phyloP scores from a whole-genome alignment of 2,329 filamentous ascomycete genomes.

The Alternaria panax region DNA sequence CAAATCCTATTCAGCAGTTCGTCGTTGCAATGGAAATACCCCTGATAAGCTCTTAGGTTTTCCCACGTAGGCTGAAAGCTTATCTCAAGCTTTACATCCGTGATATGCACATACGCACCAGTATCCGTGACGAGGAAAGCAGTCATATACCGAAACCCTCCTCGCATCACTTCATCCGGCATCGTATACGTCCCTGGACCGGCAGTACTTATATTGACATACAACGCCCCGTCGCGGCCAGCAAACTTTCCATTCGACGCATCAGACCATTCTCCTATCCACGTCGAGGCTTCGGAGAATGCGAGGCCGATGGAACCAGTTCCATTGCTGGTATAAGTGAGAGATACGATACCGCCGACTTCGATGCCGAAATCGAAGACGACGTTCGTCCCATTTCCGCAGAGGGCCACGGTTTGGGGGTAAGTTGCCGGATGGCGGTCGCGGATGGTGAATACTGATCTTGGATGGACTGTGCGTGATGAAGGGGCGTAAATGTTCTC shows the following conservation, averaged over 20 bases:
- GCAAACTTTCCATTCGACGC: slow-evolving; percentile 52
- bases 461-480: slow-evolving; percentile 60
- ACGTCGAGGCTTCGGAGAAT: slow-evolving; percentile 54
- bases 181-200: slow-evolving; percentile 53
- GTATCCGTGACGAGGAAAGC: slow-evolving; percentile 52
- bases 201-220: slow-evolving; percentile 49
- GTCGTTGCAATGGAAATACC: slow-evolving; percentile 43
- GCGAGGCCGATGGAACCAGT: slow-evolving; percentile 49
- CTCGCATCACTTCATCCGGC: slow-evolving; percentile 56
- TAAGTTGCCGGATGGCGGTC: slow-evolving; percentile 36
- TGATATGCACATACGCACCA: slow-evolving; percentile 48
- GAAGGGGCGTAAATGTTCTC: slow-evolving; percentile 64
- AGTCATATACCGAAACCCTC: slow-evolving; percentile 63
- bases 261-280: slow-evolving; percentile 54
- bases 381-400: slow-evolving; percentile 60
- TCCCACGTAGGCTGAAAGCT: slow-evolving; percentile 61
- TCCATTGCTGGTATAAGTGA: slow-evolving; percentile 58
- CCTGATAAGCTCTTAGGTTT: slow-evolving; percentile 50
- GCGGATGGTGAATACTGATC: slow-evolving; percentile 51
- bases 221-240: slow-evolving; percentile 56
- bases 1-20: slow-evolving; percentile 64
- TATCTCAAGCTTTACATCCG: slow-evolving; percentile 54
- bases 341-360: slow-evolving; percentile 63
- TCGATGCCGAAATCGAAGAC: slow-evolving; percentile 67
- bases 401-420: slow-evolving; percentile 40